Percentiles rank a stretch among this genome's conserved stretches.
Conservation (phyloP, 805 yeast species). For the Hanseniaspora guilliermondii region DNA sequence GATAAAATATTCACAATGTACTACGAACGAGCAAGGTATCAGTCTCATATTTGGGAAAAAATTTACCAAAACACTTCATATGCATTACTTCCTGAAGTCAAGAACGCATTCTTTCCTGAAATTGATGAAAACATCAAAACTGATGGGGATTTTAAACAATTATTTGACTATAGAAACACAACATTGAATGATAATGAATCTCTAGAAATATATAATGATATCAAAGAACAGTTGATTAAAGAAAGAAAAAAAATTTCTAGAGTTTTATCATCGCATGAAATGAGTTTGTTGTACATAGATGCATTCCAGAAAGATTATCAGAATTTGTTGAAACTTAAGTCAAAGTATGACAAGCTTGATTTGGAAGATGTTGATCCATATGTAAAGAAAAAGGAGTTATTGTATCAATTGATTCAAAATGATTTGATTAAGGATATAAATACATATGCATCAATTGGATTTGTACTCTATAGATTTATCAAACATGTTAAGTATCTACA, state of each 20-base stretch:
- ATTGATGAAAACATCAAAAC: neutral
- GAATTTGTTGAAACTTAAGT: neutral
- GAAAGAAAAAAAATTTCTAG: neutral
- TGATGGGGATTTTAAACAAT: neutral
- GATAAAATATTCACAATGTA: neutral
- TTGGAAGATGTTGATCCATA: constrained; percentile 3
- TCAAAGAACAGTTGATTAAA: neutral
- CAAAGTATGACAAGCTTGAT: constrained; percentile 1
- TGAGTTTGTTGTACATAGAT: neutral
- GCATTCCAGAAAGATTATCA: neutral
- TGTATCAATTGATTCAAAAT: neutral
- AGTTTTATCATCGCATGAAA: neutral
- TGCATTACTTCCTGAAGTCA: neutral
- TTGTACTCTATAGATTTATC: neutral
- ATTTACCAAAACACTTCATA: neutral
- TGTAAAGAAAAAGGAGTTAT: neutral
- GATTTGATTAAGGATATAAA: neutral
- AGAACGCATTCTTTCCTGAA: neutral
- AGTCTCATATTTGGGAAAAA: neutral
- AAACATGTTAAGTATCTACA: neutral
- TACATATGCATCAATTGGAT: neutral
- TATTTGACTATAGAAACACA: neutral
- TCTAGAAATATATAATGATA: neutral
- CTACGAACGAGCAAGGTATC: neutral
- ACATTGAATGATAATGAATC: neutral